Conservation (phyloP, 345 rosid species). For the Acer negundo region DNA sequence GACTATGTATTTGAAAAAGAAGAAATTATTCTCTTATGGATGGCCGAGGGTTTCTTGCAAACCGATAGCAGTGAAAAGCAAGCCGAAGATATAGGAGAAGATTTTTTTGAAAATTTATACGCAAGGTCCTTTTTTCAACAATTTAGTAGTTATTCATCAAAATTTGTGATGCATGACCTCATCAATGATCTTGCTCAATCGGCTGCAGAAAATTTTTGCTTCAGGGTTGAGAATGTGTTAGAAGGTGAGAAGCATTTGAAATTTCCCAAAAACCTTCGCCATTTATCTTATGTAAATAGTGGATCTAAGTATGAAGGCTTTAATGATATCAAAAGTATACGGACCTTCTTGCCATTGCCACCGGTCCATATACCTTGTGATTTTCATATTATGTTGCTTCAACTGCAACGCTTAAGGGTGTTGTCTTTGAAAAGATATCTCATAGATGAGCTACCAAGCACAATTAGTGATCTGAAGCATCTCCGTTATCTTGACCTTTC, state of each 20-base stretch:
- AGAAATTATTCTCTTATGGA: slow-evolving; percentile 16
- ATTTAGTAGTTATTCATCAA: neutral
- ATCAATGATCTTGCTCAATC: too few relatives aligned
- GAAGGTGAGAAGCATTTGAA: neutral
- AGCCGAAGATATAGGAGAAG: neutral
- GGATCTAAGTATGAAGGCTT: neutral
- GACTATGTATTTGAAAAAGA: neutral
- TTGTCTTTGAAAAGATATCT: slow-evolving; percentile 9
- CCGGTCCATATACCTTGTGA: neutral
- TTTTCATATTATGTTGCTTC: neutral
- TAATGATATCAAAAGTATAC: neutral
- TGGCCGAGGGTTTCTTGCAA: slow-evolving; percentile 16
- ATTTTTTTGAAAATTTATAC: too few relatives aligned
- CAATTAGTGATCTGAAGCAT: slow-evolving; percentile 2
- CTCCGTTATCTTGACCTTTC: slow-evolving; percentile 16
- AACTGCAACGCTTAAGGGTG: neutral
- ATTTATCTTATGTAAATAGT: neutral
- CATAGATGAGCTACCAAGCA: slow-evolving; percentile 5
- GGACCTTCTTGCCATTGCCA: slow-evolving; percentile 3
- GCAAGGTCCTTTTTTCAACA: too few relatives aligned
- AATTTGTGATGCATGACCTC: slow-evolving; percentile 5
- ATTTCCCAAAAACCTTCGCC: neutral
- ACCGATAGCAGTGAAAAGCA: too few relatives aligned
- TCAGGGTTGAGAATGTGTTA: too few relatives aligned
- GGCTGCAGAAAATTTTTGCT: too few relatives aligned